Evolutionary conservation across 2,329 filamentous ascomycete species (phyloP), one percentile per base, ranked within the genome.

Genomic region (Byssochlamys sp.): DNA sequence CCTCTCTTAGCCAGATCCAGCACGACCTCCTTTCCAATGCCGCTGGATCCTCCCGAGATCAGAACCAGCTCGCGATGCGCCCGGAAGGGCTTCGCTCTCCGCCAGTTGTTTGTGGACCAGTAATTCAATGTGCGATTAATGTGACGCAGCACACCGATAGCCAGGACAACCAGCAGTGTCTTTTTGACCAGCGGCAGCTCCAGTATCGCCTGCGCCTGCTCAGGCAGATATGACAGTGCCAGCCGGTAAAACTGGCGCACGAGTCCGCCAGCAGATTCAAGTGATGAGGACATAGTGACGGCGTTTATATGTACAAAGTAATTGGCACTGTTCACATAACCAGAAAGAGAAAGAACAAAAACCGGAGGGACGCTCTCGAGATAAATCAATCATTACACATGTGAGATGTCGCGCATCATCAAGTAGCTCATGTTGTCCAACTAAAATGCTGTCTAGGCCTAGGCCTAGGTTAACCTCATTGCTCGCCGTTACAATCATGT

Each of bases 1-100:
- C 69, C 69, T 4, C 55, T 61, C 24, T 58, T 52, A 2, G 69
- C 62, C 12, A 75, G 57, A 50, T 72, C 67, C 4, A 65, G 56
- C 62, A 71, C 66, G 55, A 74, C 64, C 56, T 73, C 67, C 57
- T 71, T 71, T 39, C 73, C 73, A 31, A 75, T 75, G 2, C 72
- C 73, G 52, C 69, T 70, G 59, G 66, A 68, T 5, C 73, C 73
- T 6, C 73, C 73, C 0, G 71, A 72, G 19, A 75, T 9, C 3
- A 75, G 63, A 4, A 74, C 66, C 19, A 75, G 56, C 60, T 75
- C 73, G 39, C 39, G 39, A 3, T 45, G 1, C 2, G 14, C 14
- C 39, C 19, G 14, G 39, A 45, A 45, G 39, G 39, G 39, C 2
- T 63, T 58, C 4, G 60, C 62, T 53, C 57, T 26, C 14, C 62